Evolutionary conservation across 2,329 filamentous ascomycete genomes (phyloP).

Genomic region (Curvularia verruculosa): DNA sequence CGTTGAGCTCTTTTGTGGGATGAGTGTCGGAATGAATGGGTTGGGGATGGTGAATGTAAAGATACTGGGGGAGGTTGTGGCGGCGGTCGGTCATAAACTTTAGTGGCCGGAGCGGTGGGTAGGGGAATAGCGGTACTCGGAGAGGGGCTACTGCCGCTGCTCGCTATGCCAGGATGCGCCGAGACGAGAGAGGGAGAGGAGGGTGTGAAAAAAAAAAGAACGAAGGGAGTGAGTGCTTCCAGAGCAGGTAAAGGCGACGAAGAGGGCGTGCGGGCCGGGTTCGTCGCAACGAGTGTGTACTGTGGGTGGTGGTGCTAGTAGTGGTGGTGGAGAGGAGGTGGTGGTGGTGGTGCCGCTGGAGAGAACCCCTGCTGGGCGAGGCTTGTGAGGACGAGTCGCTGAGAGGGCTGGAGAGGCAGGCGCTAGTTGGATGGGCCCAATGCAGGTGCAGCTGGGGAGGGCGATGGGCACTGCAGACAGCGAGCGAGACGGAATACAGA

Average conservation of each 20-base stretch:
- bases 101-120: slow-evolving; percentile 15
- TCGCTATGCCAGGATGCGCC: slow-evolving; percentile 5
- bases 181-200: neutral
- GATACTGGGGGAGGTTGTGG: slow-evolving; percentile 31
- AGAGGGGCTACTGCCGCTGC: slow-evolving; percentile 18
- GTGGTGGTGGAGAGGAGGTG: neutral
- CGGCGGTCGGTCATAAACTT: slow-evolving; percentile 38
- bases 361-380: slow-evolving; percentile 32
- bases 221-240: slow-evolving; percentile 8
- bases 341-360: slow-evolving; percentile 3
- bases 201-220: too few species aligned
- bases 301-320: slow-evolving; percentile 14
- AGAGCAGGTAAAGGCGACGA: slow-evolving; percentile 8
- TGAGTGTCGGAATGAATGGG: slow-evolving; percentile 22
- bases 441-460: slow-evolving; percentile 3
- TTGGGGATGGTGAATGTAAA: slow-evolving; percentile 30
- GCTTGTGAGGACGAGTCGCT: slow-evolving; percentile 20
- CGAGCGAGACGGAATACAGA: slow-evolving; percentile 8
- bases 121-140: slow-evolving; percentile 18
- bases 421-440: slow-evolving; percentile 14
- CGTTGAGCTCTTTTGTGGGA: slow-evolving; percentile 20
- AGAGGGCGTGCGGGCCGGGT: neutral
- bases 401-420: slow-evolving; percentile 16
- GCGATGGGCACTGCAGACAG: slow-evolving; percentile 6
- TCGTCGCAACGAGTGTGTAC: slow-evolving; percentile 16